phyloP scores from a whole-genome alignment of 2,329 filamentous ascomycete genomes.

The Aspergillus novofumigatus region DNA sequence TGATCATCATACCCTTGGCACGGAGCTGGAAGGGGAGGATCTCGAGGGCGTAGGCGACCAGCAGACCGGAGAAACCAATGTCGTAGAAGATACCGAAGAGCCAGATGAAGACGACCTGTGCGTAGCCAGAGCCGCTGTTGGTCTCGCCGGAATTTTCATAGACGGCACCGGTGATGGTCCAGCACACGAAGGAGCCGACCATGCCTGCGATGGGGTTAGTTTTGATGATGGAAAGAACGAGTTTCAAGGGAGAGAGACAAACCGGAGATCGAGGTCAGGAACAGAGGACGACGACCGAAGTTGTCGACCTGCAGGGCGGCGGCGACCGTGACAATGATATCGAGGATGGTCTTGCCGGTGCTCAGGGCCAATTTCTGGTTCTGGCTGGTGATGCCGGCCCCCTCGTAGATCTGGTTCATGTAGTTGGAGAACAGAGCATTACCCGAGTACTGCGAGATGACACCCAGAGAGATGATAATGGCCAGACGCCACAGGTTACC shows the following conservation, averaged over 20 bases:
- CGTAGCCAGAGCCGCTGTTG: conserved; percentile 9
- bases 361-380: conserved; percentile 43
- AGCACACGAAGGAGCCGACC: not conserved
- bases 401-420: conserved; percentile 58
- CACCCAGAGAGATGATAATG: conserved; percentile 59
- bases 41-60: conserved; percentile 26
- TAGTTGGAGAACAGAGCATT: conserved; percentile 67
- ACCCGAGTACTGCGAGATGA: conserved; percentile 66
- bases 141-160: not conserved
- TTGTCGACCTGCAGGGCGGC: conserved; percentile 55
- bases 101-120: conserved; percentile 21
- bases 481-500: conserved; percentile 63
- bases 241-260: not conserved
- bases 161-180: conserved; percentile 1
- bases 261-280: conserved; percentile 40
- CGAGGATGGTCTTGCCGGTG: conserved; percentile 49
- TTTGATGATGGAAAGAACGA: not conserved
- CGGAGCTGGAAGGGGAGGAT: conserved; percentile 36
- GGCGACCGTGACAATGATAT: conserved; percentile 54
- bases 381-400: conserved; percentile 56
- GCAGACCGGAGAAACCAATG: conserved; percentile 25
- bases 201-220: not conserved
- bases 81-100: conserved; percentile 28
- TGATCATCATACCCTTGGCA: conserved; percentile 39
- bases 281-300: conserved; percentile 54